Percentiles rank a stretch among this genome's conserved stretches.
phyloP scores from a whole-genome alignment of 768 basidiomycete species.

The Baorangia bicolor region DNA sequence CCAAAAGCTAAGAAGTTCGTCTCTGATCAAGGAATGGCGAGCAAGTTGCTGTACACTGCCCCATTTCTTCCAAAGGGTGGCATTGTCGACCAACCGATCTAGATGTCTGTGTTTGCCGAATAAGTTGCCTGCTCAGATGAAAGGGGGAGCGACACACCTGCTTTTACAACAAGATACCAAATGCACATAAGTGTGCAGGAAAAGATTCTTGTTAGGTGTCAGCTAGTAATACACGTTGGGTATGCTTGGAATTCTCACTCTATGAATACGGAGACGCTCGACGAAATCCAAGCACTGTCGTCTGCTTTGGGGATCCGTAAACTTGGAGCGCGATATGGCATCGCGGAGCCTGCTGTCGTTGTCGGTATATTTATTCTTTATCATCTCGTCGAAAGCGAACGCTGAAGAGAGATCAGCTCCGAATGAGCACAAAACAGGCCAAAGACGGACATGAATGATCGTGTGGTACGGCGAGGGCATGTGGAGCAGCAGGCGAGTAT shows the following conservation, averaged over 20 bases:
- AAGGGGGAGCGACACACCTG: background rate
- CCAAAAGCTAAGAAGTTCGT: constrained; percentile 9
- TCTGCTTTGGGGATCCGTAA: background rate
- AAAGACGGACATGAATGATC: constrained; percentile 11
- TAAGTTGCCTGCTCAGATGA: background rate
- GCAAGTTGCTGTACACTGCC: constrained; percentile 16
- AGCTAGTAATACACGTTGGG: background rate
- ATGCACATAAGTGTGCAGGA: constrained; percentile 26
- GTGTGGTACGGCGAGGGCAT: background rate
- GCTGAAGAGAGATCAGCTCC: constrained; percentile 8
- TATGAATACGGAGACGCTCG: constrained; percentile 16
- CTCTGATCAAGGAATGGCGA: constrained; percentile 16
- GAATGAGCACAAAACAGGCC: background rate
- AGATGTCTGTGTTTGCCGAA: constrained; percentile 5
- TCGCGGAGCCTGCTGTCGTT: background rate
- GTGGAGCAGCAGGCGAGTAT: background rate
- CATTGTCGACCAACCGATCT: constrained; percentile 1
- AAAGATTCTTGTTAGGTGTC: constrained; percentile 22
- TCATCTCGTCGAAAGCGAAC: background rate
- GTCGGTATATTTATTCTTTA: background rate
- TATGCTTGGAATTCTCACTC: constrained; percentile 6
- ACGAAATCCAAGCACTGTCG: constrained; percentile 11
- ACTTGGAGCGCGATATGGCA: constrained; percentile 1
- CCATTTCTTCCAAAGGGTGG: constrained; percentile 16
- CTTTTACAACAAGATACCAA: constrained; percentile 14